A percentile compares a stretch with the other conserved stretches of the same genome.
These are phyloP conservation scores for Besnoitia besnoiti DNA, from an alignment of 169 alveolate genomes.

Conservation along the genomic window DNA sequence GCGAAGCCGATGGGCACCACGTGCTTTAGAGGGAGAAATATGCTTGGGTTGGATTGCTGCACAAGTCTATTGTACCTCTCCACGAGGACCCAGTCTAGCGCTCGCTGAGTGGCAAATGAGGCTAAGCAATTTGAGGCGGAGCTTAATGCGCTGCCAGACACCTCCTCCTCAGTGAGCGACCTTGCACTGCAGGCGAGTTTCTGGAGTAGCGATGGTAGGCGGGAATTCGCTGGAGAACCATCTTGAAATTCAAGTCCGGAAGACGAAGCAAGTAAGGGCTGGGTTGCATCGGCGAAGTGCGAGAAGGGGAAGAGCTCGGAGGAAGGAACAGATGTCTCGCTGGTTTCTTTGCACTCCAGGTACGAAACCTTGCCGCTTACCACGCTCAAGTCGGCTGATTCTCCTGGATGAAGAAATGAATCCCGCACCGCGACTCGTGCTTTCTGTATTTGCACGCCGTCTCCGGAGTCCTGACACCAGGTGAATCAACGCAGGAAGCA, in stretches of 20 bases:
- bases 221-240: background rate
- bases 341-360: background rate
- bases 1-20: background rate
- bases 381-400: conserved; percentile 1
- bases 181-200: background rate
- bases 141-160: background rate
- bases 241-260: too few species aligned
- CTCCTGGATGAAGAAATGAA: background rate
- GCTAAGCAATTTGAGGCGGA: background rate
- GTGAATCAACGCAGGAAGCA: too few species aligned
- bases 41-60: too few species aligned
- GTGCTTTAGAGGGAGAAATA: background rate
- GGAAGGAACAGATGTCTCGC: background rate
- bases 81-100: background rate
- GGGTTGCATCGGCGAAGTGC: background rate
- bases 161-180: background rate
- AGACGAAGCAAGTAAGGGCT: background rate
- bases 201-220: background rate
- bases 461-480: too few species aligned
- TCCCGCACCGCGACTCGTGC: background rate
- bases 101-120: background rate
- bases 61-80: background rate
- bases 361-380: background rate
- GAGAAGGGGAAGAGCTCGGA: background rate
- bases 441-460: too few species aligned